Percentiles rank a stretch among this genome's conserved stretches.
These are phyloP conservation scores for Metarhizium album DNA, from an alignment of 2,329 filamentous ascomycete genomes.

Conservation along the genomic window DNA sequence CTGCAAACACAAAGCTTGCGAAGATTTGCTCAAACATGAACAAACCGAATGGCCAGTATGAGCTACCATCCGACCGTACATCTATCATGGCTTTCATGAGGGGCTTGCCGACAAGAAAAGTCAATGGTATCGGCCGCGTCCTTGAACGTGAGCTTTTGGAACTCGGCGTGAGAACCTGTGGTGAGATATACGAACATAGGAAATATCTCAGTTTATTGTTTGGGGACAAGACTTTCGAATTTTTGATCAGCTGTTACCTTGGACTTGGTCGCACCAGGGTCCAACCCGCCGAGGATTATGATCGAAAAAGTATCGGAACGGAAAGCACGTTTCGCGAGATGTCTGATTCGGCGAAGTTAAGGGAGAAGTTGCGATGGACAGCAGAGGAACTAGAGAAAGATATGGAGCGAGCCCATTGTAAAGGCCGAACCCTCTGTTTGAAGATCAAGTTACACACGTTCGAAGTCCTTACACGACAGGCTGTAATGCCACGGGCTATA, in stretches of 20 bases:
- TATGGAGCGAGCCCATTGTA: constrained; percentile 66
- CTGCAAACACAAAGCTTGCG: constrained; percentile 82
- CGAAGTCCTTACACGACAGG: constrained; percentile 79
- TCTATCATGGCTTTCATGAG: constrained; percentile 81
- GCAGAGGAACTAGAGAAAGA: constrained; percentile 84
- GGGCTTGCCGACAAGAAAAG: constrained; percentile 73
- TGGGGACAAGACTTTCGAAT: constrained; percentile 83
- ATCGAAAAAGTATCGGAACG: constrained; percentile 87
- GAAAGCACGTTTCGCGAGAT: constrained; percentile 87
- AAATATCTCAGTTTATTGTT: constrained; percentile 68
- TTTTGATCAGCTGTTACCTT: constrained; percentile 73
- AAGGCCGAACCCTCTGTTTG: constrained; percentile 80
- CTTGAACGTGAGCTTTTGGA: constrained; percentile 84
- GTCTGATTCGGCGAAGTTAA: constrained; percentile 53
- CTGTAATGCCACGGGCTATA: constrained; percentile 62
- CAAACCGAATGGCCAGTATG: constrained; percentile 90
- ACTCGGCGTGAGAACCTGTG: constrained; percentile 78
- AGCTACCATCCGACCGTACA: constrained; percentile 58
- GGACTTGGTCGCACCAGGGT: constrained; percentile 79
- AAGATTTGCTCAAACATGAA: constrained; percentile 95
- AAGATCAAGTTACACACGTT: constrained; percentile 95
- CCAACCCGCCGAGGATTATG: constrained; percentile 78
- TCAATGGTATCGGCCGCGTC: constrained; percentile 90
- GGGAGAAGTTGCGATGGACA: constrained; percentile 67
- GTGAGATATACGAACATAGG: constrained; percentile 71